Evolutionary conservation across 2,329 filamentous ascomycete genomes (phyloP).

Genomic region (Microdochium bolleyi): DNA sequence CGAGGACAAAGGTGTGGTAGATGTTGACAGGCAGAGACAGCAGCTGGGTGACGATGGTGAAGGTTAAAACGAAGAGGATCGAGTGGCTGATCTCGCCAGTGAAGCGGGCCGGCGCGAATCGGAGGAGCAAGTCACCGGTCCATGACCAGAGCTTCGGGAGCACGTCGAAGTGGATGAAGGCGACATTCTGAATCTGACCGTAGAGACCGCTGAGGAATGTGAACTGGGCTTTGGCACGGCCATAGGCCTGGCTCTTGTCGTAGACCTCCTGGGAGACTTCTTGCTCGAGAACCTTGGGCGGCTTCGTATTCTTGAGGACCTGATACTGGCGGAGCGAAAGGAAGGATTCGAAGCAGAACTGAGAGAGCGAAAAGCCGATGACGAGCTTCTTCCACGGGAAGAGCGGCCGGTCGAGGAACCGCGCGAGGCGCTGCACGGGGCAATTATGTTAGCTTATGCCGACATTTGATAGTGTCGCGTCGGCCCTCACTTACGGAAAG

Average conservation of each 20-base stretch:
- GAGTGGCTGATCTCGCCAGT: constrained; percentile 90
- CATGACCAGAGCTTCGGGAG: constrained; percentile 85
- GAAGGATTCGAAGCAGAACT: constrained; percentile 85
- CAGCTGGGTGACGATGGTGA: constrained; percentile 73
- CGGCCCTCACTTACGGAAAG: background rate
- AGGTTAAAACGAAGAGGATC: constrained; percentile 83
- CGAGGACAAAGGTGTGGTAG: constrained; percentile 92
- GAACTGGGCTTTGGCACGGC: constrained; percentile 91
- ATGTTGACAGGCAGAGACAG: constrained; percentile 74
- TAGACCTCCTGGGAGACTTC: constrained; percentile 87
- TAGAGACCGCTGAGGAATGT: constrained; percentile 74
- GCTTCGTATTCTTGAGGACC: constrained; percentile 69
- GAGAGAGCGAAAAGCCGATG: constrained; percentile 84
- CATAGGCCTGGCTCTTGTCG: constrained; percentile 94
- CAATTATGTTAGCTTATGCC: too few species aligned
- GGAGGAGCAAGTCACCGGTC: constrained; percentile 66
- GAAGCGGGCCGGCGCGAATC: constrained; percentile 70
- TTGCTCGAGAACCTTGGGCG: constrained; percentile 78
- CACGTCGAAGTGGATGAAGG: constrained; percentile 83
- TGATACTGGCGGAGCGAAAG: constrained; percentile 86
- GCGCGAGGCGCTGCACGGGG: constrained; percentile 57
- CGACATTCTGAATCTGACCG: constrained; percentile 79
- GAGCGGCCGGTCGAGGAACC: constrained; percentile 79
- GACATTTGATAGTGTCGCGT: too few species aligned
- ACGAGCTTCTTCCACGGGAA: constrained; percentile 98